These are phyloP conservation scores for Ascochyta pisi DNA, from an alignment of 2,329 filamentous ascomycete species.

Conservation along the genomic window DNA sequence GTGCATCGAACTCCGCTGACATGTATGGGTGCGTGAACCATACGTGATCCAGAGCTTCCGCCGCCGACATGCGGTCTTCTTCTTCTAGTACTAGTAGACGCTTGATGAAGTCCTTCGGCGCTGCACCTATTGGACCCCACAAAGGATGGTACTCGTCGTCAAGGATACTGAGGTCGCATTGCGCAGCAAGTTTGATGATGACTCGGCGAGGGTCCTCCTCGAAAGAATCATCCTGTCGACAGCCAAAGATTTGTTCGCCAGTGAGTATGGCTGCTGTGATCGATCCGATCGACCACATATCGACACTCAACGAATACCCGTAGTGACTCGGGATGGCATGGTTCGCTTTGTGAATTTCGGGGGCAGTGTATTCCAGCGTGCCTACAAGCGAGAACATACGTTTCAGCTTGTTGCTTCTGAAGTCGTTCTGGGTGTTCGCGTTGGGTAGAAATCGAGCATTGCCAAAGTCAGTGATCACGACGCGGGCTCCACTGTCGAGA, in stretches of 20 bases:
- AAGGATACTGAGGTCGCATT: conserved; percentile 55
- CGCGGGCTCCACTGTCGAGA: conserved; percentile 56
- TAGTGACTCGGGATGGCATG: conserved; percentile 26
- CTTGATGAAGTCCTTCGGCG: conserved; percentile 62
- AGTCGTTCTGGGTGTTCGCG: conserved; percentile 5
- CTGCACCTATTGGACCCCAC: conserved; percentile 53
- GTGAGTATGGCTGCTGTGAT: conserved; percentile 61
- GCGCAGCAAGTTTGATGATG: conserved; percentile 44
- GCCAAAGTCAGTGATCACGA: conserved; percentile 69
- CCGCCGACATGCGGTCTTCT: conserved; percentile 57
- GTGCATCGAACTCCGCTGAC: conserved; percentile 54
- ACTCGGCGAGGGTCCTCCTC: conserved; percentile 31
- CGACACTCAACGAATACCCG: conserved; percentile 65
- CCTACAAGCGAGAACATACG: conserved; percentile 64
- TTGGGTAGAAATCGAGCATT: conserved; percentile 55
- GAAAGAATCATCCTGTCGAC: conserved; percentile 38
- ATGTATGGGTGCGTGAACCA: conserved; percentile 65
- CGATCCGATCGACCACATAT: conserved; percentile 69
- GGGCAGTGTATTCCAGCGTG: conserved; percentile 64
- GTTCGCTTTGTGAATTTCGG: conserved; percentile 52
- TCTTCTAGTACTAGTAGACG: conserved; percentile 60
- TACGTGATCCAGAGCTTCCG: conserved; percentile 59
- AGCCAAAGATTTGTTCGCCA: conserved; percentile 57
- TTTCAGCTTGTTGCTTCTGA: conserved; percentile 15
- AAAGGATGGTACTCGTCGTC: conserved; percentile 46